Percentiles rank a stretch among this genome's conserved stretches.
Conservation (phyloP, 2,329 filamentous ascomycete genomes). For the Diaporthe sp. region DNA sequence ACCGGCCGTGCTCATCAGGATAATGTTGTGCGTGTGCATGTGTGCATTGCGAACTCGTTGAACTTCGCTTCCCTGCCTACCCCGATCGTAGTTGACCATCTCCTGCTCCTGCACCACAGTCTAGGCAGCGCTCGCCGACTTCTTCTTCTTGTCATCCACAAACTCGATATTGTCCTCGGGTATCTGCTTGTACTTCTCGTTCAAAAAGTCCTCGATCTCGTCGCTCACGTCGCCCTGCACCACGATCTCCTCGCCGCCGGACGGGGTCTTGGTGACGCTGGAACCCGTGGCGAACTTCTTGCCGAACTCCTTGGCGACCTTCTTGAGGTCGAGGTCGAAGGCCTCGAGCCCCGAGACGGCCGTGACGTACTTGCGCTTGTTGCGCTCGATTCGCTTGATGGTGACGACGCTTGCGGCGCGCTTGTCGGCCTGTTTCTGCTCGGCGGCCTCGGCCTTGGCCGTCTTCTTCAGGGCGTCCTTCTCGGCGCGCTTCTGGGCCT, state of each 20-base stretch:
- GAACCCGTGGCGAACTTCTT: slow-evolving; percentile 98
- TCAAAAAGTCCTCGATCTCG: slow-evolving; percentile 91
- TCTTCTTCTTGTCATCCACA: slow-evolving; percentile 97
- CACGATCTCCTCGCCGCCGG: slow-evolving; percentile 94
- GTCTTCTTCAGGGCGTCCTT: slow-evolving; percentile 98
- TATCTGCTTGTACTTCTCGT: slow-evolving; percentile 90
- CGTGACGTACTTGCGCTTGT: slow-evolving; percentile 98
- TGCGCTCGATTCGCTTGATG: slow-evolving; percentile 97
- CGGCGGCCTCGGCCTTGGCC: slow-evolving; percentile 89
- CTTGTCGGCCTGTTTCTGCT: slow-evolving; percentile 85
- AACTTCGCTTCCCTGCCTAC: neutral
- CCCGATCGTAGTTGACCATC: slow-evolving; percentile 23
- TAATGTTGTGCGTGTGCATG: neutral
- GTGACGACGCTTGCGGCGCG: slow-evolving; percentile 86
- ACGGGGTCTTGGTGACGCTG: slow-evolving; percentile 89
- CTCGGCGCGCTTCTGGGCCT: slow-evolving; percentile 93
- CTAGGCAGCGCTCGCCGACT: slow-evolving; percentile 63
- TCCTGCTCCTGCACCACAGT: neutral
- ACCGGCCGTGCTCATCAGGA: neutral
- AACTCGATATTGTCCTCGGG: slow-evolving; percentile 96
- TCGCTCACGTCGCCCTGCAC: slow-evolving; percentile 97
- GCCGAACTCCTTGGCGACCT: slow-evolving; percentile 92
- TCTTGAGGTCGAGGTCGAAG: slow-evolving; percentile 94
- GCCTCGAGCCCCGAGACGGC: slow-evolving; percentile 91
- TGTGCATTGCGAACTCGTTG: slow-evolving; percentile 4